Evolutionary conservation across 2,329 filamentous ascomycete species (phyloP), one percentile per base, ranked within the genome.

Genomic region (Myriosclerotinia duriaeana): DNA sequence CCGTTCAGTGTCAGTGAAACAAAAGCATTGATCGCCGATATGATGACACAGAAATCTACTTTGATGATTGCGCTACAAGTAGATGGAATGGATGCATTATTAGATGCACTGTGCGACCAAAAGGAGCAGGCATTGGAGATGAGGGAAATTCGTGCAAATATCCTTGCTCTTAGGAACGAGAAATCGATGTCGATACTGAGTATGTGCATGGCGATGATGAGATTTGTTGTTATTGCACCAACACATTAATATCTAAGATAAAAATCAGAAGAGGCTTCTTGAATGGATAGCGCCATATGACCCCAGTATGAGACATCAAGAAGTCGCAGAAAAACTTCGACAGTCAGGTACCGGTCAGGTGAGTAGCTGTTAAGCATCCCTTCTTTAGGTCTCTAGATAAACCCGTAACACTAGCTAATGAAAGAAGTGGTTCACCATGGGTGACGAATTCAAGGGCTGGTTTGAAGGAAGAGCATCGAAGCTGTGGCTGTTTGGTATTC

Each of bases 1-100:
- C 36, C 46, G 55, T 65, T 30, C 62, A 69, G 4, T 17, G 48
- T 15, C 54, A 46, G 4, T 48, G 38, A 56, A 48, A 64, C 26
- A 11, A 42, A 54, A 53, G n/a, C 44, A 53, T 44, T 54, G 34
- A 46, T 52, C 5, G 46, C 48, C 20, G 48, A 64, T 56, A n/a
- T 64, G n/a, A 22, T 15, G n/a, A 22, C 53, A 14, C 38, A 56
- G 38, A 64, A 56, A n/a, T 44, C 52, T 20, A 64, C 52, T 14
- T 64, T 62, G 30, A 42, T 40, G n/a, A n/a, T 62, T 53, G 46
- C 34, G 1, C n/a, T 62, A 20, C 59, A 62, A 62, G 59, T 40
- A 14, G 34, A 42, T 50, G 48, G 36, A 26, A 62, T 52, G 15
- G 40, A 62, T 38, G 34, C 46, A 26, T 38, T 62, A n/a, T 40